A percentile compares a stretch with the other conserved stretches of the same genome.
Conservation (phyloP, 139 green algal species). For the Coelastrella sp. region DNA sequence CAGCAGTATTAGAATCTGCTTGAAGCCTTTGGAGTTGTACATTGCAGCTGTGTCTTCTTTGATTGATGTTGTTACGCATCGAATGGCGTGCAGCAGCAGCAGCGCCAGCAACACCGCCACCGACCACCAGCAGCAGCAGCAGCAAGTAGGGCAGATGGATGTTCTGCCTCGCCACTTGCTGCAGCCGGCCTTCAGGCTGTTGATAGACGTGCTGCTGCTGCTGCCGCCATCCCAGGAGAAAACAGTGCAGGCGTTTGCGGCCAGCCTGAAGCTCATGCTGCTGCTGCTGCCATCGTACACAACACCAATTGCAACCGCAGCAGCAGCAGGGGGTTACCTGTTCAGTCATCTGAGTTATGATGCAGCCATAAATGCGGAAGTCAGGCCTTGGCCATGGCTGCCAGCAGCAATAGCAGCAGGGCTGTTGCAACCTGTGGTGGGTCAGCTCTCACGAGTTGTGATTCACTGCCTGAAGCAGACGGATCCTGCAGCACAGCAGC, state of each 20-base stretch:
- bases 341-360: neutral
- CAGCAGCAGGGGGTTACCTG: neutral
- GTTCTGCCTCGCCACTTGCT: neutral
- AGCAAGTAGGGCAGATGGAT: too few species aligned
- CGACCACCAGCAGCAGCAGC: too few species aligned
- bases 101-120: neutral
- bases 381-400: too few species aligned
- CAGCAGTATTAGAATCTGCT: too few species aligned
- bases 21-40: neutral
- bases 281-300: neutral
- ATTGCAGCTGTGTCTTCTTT: neutral
- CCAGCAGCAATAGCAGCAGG: too few species aligned
- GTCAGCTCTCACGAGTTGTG: too few species aligned
- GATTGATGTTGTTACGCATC: neutral
- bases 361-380: too few species aligned
- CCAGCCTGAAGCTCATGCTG: neutral
- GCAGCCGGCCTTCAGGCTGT: neutral
- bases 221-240: too few species aligned
- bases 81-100: neutral
- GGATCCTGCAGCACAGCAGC: too few species aligned
- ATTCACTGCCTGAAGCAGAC: too few species aligned
- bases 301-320: neutral
- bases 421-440: too few species aligned
- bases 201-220: neutral
- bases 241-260: neutral